Percentiles rank a stretch among this genome's conserved stretches.
phyloP scores from a whole-genome alignment of 139 green algal genomes.

The Chloropicon primus region DNA sequence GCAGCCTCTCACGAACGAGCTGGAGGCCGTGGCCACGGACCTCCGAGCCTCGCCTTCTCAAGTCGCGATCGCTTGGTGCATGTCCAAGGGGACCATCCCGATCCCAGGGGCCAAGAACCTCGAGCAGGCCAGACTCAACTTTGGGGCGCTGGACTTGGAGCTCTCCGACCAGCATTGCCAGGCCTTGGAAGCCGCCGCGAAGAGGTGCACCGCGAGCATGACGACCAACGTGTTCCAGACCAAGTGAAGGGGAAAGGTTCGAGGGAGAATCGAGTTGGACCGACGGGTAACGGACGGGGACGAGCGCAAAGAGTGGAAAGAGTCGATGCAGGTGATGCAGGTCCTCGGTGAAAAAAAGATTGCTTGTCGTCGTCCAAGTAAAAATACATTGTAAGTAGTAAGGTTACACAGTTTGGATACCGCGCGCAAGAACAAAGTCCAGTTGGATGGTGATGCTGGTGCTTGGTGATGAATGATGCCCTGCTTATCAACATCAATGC shows the following conservation, averaged over 20 bases:
- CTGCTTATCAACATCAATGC: too few relatives aligned
- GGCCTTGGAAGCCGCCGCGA: constrained; percentile 41
- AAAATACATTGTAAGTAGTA: too few relatives aligned
- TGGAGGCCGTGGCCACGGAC: constrained; percentile 46
- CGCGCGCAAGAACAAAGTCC: too few relatives aligned
- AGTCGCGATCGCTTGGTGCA: neutral
- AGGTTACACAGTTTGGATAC: too few relatives aligned
- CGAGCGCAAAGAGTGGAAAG: neutral
- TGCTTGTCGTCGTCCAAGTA: too few relatives aligned
- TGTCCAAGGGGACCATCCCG: constrained; percentile 35
- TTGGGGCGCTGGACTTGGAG: constrained; percentile 56
- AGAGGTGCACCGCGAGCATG: constrained; percentile 34
- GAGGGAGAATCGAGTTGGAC: neutral
- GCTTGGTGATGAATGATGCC: too few relatives aligned
- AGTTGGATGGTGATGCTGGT: too few relatives aligned
- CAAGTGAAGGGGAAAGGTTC: constrained; percentile 15
- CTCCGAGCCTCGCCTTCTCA: neutral
- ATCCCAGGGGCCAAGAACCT: constrained; percentile 22
- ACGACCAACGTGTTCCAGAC: constrained; percentile 88
- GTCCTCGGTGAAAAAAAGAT: too few relatives aligned
- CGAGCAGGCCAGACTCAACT: constrained; percentile 14
- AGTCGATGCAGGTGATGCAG: neutral
- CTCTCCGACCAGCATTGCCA: constrained; percentile 44
- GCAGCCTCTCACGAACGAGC: neutral
- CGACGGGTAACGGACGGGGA: neutral